A percentile compares a stretch with the other conserved stretches of the same genome.
These are phyloP conservation scores for Fusarium anguioides DNA, from an alignment of 2,329 filamentous ascomycete species.

Conservation along the genomic window DNA sequence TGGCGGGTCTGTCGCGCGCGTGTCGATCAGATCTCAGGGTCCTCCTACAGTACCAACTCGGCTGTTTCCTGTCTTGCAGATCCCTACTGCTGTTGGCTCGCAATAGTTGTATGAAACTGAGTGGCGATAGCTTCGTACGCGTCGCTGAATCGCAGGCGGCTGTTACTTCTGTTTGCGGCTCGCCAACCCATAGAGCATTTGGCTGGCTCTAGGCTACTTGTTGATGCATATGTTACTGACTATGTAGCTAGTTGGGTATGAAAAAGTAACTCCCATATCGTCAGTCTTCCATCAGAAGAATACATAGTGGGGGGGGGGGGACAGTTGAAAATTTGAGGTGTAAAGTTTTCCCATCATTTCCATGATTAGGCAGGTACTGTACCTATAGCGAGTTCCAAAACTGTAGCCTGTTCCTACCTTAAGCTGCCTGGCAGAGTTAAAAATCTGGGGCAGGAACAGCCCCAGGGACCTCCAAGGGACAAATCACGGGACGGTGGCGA, in stretches of 20 bases:
- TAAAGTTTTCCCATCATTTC: background rate
- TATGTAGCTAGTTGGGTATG: background rate
- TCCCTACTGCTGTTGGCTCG: slow-evolving; percentile 33
- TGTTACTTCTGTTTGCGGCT: slow-evolving; percentile 16
- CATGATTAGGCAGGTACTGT: no score
- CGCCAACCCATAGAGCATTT: background rate
- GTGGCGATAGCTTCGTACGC: slow-evolving; percentile 40
- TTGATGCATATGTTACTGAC: background rate
- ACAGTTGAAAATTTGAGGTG: background rate
- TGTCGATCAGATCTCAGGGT: slow-evolving; percentile 49
- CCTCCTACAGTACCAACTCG: slow-evolving; percentile 37
- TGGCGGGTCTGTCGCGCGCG: slow-evolving; percentile 39
- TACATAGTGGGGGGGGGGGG: no score
- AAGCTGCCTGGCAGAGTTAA: slow-evolving; percentile 31
- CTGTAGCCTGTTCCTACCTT: background rate
- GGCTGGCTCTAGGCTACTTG: background rate
- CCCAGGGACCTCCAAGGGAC: background rate
- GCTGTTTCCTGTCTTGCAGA: slow-evolving; percentile 39
- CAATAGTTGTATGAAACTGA: slow-evolving; percentile 22
- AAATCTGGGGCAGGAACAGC: slow-evolving; percentile 31
- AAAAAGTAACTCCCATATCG: background rate
- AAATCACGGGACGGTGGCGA: slow-evolving; percentile 36
- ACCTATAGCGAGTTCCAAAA: background rate
- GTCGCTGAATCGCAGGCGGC: slow-evolving; percentile 24
- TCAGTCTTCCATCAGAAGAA: background rate